Evolutionary conservation across 352 stramenopile genomes (phyloP).

Genomic region (Phytopythium ostracodes): DNA sequence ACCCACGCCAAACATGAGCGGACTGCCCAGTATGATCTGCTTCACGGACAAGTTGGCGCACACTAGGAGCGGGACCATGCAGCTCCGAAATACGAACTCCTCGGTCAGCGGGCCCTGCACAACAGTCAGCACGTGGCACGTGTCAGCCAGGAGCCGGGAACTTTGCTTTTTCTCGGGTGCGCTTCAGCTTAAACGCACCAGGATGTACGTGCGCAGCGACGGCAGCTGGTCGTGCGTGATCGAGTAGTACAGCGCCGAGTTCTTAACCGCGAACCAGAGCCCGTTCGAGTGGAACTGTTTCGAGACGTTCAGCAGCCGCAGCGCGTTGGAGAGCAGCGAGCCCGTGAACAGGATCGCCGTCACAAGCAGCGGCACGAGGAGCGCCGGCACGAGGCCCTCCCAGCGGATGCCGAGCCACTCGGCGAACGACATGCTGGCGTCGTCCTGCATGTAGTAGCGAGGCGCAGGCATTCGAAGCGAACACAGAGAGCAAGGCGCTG

Average conservation of each 20-base stretch:
- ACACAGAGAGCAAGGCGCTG: neutral
- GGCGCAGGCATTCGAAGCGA: neutral
- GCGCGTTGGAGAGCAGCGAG: slow-evolving; percentile 62
- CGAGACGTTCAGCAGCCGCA: slow-evolving; percentile 74
- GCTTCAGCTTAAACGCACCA: no score
- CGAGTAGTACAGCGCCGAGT: slow-evolving; percentile 77
- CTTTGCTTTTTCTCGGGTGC: no score
- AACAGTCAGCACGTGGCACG: slow-evolving; percentile 2
- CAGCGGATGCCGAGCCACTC: slow-evolving; percentile 79
- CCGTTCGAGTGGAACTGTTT: slow-evolving; percentile 72
- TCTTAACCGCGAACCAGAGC: slow-evolving; percentile 78
- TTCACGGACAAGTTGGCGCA: slow-evolving; percentile 71
- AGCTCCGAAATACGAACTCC: slow-evolving; percentile 95
- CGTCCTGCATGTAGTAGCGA: slow-evolving; percentile 36
- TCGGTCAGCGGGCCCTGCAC: slow-evolving; percentile 89
- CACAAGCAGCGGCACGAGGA: slow-evolving; percentile 57
- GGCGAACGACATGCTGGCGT: slow-evolving; percentile 74
- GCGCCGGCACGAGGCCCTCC: slow-evolving; percentile 48
- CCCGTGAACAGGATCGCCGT: slow-evolving; percentile 79
- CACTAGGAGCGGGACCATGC: slow-evolving; percentile 90
- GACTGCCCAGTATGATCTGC: slow-evolving; percentile 84
- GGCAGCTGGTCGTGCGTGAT: slow-evolving; percentile 68
- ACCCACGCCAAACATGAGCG: slow-evolving; percentile 94
- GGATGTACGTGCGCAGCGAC: slow-evolving; percentile 77
- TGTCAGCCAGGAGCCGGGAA: neutral